phyloP scores from a whole-genome alignment of 108 stramenopile genomes.

The Cylindrotheca closterium region DNA sequence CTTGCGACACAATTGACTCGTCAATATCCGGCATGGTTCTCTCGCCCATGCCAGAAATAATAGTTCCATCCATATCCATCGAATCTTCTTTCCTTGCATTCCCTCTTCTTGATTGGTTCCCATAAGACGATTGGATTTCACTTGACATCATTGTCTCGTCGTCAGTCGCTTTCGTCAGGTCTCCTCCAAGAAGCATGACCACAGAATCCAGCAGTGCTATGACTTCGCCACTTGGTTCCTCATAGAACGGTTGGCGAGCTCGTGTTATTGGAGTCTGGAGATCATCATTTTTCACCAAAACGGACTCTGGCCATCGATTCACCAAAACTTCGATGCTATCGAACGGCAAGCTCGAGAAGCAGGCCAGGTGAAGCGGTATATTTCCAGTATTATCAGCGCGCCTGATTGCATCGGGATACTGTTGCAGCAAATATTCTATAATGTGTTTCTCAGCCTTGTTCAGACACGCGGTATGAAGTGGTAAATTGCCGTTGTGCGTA shows the following conservation, averaged over 20 bases:
- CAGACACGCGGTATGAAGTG: conserved; percentile 12
- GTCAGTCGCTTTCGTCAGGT: too few relatives aligned
- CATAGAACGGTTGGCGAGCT: conserved; percentile 12
- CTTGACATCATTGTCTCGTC: too few relatives aligned
- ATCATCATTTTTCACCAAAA: neutral
- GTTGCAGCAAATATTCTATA: conserved; percentile 1
- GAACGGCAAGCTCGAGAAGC: conserved; percentile 1
- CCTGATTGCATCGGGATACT: neutral
- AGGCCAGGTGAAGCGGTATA: conserved; percentile 11
- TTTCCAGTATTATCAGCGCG: neutral
- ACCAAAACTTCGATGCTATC: neutral
- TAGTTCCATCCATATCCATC: too few relatives aligned
- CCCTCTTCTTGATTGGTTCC: too few relatives aligned
- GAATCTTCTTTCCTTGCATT: too few relatives aligned
- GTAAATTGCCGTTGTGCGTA: neutral
- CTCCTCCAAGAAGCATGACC: too few relatives aligned
- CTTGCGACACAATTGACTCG: too few relatives aligned
- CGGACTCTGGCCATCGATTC: conserved; percentile 3
- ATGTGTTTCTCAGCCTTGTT: conserved; percentile 4
- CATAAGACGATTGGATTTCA: too few relatives aligned
- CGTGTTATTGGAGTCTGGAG: neutral
- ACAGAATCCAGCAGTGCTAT: conserved; percentile 1
- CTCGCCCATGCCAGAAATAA: too few relatives aligned
- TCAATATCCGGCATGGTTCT: too few relatives aligned
- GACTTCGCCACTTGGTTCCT: conserved; percentile 1